Percentiles rank a stretch among this genome's conserved stretches.
phyloP scores from a whole-genome alignment of 2,329 filamentous ascomycete genomes.

The Pseudocercospora ulei region DNA sequence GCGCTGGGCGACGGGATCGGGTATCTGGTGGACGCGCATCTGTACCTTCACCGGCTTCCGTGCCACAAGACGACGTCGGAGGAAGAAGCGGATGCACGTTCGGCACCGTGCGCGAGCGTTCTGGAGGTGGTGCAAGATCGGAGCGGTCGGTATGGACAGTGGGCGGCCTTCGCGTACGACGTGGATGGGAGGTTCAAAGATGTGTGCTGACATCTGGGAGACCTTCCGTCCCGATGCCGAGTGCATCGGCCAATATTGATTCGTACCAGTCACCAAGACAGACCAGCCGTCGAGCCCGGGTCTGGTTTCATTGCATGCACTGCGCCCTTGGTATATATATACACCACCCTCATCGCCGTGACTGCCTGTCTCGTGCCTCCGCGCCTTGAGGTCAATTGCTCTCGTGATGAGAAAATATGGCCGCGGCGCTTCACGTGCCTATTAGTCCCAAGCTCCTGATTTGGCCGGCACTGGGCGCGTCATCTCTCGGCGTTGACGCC shows the following conservation, averaged over 20 bases:
- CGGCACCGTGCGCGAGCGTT: constrained; percentile 32
- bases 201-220: constrained; percentile 2
- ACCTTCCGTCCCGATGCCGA: not conserved
- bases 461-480: constrained; percentile 70
- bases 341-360: not conserved
- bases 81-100: constrained; percentile 12
- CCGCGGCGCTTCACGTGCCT: constrained; percentile 45
- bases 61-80: constrained; percentile 33
- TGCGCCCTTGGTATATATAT: not conserved
- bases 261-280: not conserved
- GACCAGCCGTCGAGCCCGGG: not conserved
- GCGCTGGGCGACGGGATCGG: constrained; percentile 35
- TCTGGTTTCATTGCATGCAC: constrained; percentile 3
- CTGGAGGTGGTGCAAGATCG: constrained; percentile 41
- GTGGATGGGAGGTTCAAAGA: constrained; percentile 19
- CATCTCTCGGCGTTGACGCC: constrained; percentile 63
- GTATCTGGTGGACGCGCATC: constrained; percentile 36
- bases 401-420: constrained; percentile 35
- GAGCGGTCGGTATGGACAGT: constrained; percentile 35
- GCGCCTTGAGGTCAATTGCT: constrained; percentile 23
- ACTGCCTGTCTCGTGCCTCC: constrained; percentile 3
- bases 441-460: constrained; percentile 80
- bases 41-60: constrained; percentile 36
- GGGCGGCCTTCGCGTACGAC: constrained; percentile 30
- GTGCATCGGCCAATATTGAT: not conserved